phyloP scores from a whole-genome alignment of 1,284 basidiomycete species.

The Apiotrichum gamsii region DNA sequence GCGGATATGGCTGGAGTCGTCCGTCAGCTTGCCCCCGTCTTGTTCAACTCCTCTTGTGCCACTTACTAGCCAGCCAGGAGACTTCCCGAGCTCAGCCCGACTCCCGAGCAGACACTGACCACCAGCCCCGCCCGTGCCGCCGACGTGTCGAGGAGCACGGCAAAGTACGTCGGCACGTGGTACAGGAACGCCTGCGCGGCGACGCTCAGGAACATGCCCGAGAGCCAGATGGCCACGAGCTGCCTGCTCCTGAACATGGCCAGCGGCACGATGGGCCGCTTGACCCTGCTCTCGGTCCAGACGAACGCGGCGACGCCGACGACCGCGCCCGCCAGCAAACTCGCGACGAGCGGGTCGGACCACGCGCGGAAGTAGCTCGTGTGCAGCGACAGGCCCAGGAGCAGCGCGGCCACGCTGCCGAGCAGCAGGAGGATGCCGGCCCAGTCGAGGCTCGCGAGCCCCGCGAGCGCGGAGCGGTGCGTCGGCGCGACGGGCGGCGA shows the following conservation, averaged over 20 bases:
- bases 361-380: conserved; percentile 73
- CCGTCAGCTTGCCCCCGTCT: neutral
- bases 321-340: conserved; percentile 56
- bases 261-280: conserved; percentile 74
- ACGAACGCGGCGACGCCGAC: conserved; percentile 58
- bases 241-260: conserved; percentile 65
- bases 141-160: conserved; percentile 38
- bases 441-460: conserved; percentile 38
- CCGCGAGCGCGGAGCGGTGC: conserved; percentile 26
- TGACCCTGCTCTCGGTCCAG: conserved; percentile 63
- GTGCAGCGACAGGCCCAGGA: conserved; percentile 73
- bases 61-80: conserved; percentile 75
- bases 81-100: conserved; percentile 73
- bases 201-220: conserved; percentile 55
- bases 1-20: conserved; percentile 37
- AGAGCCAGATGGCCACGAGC: conserved; percentile 48
- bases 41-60: too few species aligned
- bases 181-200: conserved; percentile 61
- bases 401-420: conserved; percentile 61
- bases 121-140: conserved; percentile 47
- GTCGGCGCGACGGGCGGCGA: conserved; percentile 34
- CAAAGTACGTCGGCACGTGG: conserved; percentile 43
- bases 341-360: conserved; percentile 63
- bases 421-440: conserved; percentile 55
- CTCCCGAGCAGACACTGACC: conserved; percentile 64